Conservation (phyloP, 2,329 filamentous ascomycete species). For the Talaromyces rugulosus region DNA sequence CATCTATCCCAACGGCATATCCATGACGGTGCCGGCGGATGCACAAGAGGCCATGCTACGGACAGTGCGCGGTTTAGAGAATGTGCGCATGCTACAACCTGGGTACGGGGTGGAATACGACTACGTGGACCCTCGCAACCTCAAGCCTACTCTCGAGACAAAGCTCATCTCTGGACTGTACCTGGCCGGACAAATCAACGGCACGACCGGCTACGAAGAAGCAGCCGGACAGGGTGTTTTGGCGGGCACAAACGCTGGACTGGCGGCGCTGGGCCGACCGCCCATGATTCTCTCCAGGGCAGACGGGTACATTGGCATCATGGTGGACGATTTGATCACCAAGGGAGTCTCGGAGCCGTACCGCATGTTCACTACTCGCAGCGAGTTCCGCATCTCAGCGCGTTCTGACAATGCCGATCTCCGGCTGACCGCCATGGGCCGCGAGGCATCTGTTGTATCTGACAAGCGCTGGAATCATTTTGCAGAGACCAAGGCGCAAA, state of each 20-base stretch:
- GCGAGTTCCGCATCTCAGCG: constrained; percentile 89
- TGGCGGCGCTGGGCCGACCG: constrained; percentile 63
- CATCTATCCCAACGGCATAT: constrained; percentile 94
- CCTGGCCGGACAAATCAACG: constrained; percentile 95
- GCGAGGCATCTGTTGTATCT: constrained; percentile 71
- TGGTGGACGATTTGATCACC: constrained; percentile 96
- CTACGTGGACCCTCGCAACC: constrained; percentile 88
- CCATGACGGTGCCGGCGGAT: constrained; percentile 90
- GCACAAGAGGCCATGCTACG: constrained; percentile 81
- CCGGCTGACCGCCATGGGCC: constrained; percentile 75
- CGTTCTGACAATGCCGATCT: constrained; percentile 92
- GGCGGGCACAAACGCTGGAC: constrained; percentile 88
- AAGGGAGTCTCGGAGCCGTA: constrained; percentile 97
- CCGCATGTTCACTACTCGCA: constrained; percentile 94
- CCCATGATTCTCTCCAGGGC: constrained; percentile 69
- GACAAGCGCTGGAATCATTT: constrained; percentile 73
- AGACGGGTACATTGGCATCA: constrained; percentile 95
- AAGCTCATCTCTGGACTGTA: constrained; percentile 86
- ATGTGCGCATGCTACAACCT: constrained; percentile 86
- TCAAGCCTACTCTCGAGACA: constrained; percentile 87
- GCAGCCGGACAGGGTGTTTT: constrained; percentile 89
- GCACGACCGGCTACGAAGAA: constrained; percentile 97
- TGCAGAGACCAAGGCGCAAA: constrained; percentile 60
- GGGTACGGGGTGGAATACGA: constrained; percentile 98
- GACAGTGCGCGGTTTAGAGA: constrained; percentile 82